These are phyloP conservation scores for Raffaelea deltoideospora DNA, from an alignment of 2,329 filamentous ascomycete genomes.

Conservation along the genomic window DNA sequence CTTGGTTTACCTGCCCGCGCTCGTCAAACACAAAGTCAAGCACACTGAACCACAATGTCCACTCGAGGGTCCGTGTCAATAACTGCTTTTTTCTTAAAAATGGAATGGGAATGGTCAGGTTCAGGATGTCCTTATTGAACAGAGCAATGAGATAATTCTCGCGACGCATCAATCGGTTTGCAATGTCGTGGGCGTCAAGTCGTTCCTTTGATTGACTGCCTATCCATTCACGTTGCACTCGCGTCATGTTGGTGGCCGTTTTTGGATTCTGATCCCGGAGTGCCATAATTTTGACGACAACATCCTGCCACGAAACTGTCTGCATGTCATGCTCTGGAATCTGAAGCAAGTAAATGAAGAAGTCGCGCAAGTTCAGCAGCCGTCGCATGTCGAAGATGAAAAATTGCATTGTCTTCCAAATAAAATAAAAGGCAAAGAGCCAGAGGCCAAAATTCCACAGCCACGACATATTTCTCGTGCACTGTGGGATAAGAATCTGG, in stretches of 20 bases:
- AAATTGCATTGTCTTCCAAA: constrained; percentile 64
- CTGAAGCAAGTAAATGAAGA: constrained; percentile 68
- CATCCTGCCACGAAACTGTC: constrained; percentile 84
- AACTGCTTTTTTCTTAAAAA: constrained; percentile 66
- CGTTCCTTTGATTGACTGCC: constrained; percentile 84
- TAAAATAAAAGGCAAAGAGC: constrained; percentile 74
- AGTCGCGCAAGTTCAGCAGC: constrained; percentile 65
- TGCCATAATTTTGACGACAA: constrained; percentile 73
- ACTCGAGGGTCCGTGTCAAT: constrained; percentile 80
- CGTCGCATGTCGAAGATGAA: constrained; percentile 53
- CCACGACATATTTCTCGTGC: constrained; percentile 60
- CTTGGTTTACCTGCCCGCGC: constrained; percentile 68
- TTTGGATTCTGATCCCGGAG: constrained; percentile 76
- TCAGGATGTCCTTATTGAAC: constrained; percentile 90
- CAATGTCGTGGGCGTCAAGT: constrained; percentile 92
- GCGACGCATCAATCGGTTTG: constrained; percentile 87
- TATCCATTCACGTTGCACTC: constrained; percentile 39
- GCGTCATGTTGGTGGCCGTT: constrained; percentile 45
- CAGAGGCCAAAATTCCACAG: constrained; percentile 67
- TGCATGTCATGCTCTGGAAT: constrained; percentile 79
- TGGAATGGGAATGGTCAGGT: constrained; percentile 73
- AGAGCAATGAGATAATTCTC: constrained; percentile 95
- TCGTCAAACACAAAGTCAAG: constrained; percentile 91
- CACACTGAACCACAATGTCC: constrained; percentile 81
- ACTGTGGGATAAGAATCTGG: constrained; percentile 52